Base-by-base conservation (phyloP, 495 filamentous ascomycete genomes). In the Aspergillus cristatus region DNA sequence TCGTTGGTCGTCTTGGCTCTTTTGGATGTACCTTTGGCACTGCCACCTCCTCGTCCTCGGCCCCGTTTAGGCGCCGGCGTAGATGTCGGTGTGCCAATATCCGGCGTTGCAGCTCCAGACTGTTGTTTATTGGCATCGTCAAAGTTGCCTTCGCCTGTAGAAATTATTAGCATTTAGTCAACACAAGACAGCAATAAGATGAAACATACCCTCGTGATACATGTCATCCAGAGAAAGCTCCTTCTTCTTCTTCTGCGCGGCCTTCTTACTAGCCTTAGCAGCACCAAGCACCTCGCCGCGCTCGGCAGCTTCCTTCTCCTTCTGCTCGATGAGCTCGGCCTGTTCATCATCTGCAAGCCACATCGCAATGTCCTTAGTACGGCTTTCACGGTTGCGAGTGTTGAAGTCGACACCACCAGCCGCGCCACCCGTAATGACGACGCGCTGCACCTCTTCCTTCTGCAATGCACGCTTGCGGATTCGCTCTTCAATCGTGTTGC, bases 401-500 rank as follows among this genome's bases (percentile, higher is more conserved):
- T 89, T 94, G 70, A 96, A 96, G 63, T 96, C 89, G 29, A 94
- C 89, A 40, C 81, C 80, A 35, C 79, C 72, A 29, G 82, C 76
- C 28, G 79, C 84, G 28, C 87, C 88, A 41, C 88, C 88, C 18
- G 86, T 86, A 51, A 99, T 99, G 58, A 99, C 91, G 20, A 99
- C 91, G 18, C 91, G 84, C 61, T 99, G 91, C 46, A 99, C 91
- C 57, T 99, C 91, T 65, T 99, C 93, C 63, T 99, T 99, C 60
- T 99, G 91, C 57, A 95, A 66, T 22, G 91, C 91, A 17, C 91
- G 84, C 75, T 94, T 95, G 45, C 93, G 85, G 50, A 98, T 98
- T 24, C 91, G 89, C 65, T 98, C 91, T 62, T 98, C 91, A 57
- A 98, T 98, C 1, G 91, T 98, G 41, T 86, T 86, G 26, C 88